Evolutionary conservation across 2,329 filamentous ascomycete genomes (phyloP), one percentile per base, ranked within the genome.

Genomic region (Coniella lustricola): DNA sequence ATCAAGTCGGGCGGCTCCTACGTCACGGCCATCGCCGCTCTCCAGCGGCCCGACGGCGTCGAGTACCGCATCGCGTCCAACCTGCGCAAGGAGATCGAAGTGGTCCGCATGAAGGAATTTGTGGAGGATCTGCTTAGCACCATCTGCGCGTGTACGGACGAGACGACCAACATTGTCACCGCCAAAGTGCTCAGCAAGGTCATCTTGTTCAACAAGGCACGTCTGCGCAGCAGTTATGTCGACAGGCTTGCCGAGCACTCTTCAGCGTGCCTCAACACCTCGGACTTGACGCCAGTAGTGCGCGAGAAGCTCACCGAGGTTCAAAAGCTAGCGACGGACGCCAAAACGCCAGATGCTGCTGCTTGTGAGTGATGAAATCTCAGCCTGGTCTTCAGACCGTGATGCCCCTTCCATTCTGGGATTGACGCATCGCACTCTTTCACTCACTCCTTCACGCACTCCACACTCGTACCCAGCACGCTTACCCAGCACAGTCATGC

Each of bases 41-140:
- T 64, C 8, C 45, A 59, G 20, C 38, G 39, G 4, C 53, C 55
- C 1, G 60, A 58, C 7, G 37, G 31, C 2, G 51, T 60, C 12
- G 46, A 63, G 29, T 64, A 63, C 48, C 53, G 57, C 14, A 55
- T 64, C 35, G 57, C 59, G 3, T 64, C 60, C 5, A 64, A 64
- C 37, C 45, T 54, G 12, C 55, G 60, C n/a, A 51, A n/a, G 12
- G n/a, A 21, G 7, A 14, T 3, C 1, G 48, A 53, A 10, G 32
- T 59, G 4, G 33, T 32, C 1, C 10, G 31, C 1, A 48, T 55
- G n/a, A 49, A 38, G 36, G 8, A 7, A 1, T 46, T 39, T 16
- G 18, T 62, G 1, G 25, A 8, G 1, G 41, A 43, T 3, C 55
- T 61, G 7, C 48, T 62, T 1, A n/a, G 37, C 1, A 40, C 31